phyloP scores from a whole-genome alignment of 352 stramenopile species.

The Pythium insidiosum region DNA sequence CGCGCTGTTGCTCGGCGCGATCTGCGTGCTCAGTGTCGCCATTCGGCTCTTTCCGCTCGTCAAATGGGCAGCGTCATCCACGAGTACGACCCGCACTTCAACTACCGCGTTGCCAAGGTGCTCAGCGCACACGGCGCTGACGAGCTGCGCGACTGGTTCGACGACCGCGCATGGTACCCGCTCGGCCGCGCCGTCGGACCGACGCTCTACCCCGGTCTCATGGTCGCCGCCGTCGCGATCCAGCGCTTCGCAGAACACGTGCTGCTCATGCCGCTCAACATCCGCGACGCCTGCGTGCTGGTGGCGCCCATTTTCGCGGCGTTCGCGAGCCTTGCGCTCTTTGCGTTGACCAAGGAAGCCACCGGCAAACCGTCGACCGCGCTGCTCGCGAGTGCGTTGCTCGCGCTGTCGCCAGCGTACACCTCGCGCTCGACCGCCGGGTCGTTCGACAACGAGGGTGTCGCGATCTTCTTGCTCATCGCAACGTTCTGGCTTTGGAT shows the following conservation, averaged over 20 bases:
- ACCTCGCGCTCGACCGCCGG: slow-evolving; percentile 96
- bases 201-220: slow-evolving; percentile 92
- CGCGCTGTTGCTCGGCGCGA: slow-evolving; percentile 56
- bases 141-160: slow-evolving; percentile 97
- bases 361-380: slow-evolving; percentile 56
- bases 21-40: slow-evolving; percentile 84
- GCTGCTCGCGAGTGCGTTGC: slow-evolving; percentile 88
- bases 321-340: slow-evolving; percentile 78
- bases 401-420: slow-evolving; percentile 95
- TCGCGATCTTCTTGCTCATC: slow-evolving; percentile 97
- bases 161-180: slow-evolving; percentile 94
- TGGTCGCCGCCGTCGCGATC: slow-evolving; percentile 73
- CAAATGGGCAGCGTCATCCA: slow-evolving; percentile 88
- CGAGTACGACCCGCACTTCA: slow-evolving; percentile 97
- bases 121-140: slow-evolving; percentile 86
- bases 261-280: slow-evolving; percentile 56
- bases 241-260: slow-evolving; percentile 62
- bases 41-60: slow-evolving; percentile 91
- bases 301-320: slow-evolving; percentile 85
- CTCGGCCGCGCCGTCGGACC: slow-evolving; percentile 88
- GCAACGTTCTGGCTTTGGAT: slow-evolving; percentile 97
- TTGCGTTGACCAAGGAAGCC: slow-evolving; percentile 82
- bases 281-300: slow-evolving; percentile 88
- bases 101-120: slow-evolving; percentile 97
- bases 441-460: slow-evolving; percentile 98